Percentiles rank a stretch among this genome's conserved stretches.
These are phyloP conservation scores for Melastoma malabathricum DNA, from an alignment of 345 rosid species.

Conservation along the genomic window DNA sequence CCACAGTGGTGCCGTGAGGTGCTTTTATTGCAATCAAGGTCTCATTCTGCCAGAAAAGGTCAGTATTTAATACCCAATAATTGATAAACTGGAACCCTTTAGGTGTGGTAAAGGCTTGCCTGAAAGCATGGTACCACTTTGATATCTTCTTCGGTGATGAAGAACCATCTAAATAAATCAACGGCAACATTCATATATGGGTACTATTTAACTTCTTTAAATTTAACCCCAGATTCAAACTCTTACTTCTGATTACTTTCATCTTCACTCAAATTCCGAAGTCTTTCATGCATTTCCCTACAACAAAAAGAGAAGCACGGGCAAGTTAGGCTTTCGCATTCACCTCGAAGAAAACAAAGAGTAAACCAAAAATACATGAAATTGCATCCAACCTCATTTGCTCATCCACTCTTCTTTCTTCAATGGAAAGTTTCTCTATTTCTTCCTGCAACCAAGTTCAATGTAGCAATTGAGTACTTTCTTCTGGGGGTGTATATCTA, in stretches of 20 bases:
- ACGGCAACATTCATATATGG: conserved; percentile 10
- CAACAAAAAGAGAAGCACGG: conserved; percentile 19
- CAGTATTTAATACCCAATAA: too few species aligned
- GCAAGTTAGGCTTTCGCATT: conserved; percentile 13
- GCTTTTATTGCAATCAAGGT: conserved; percentile 94
- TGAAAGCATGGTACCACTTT: conserved; percentile 63
- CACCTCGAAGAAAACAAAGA: conserved; percentile 10
- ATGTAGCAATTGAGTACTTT: not conserved
- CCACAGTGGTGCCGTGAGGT: conserved; percentile 93
- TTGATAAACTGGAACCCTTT: not conserved
- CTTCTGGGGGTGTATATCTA: not conserved
- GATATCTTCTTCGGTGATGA: conserved; percentile 82
- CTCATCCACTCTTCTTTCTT: conserved; percentile 62
- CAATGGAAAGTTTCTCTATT: conserved; percentile 49
- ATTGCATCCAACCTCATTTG: conserved; percentile 52
- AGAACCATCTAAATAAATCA: conserved; percentile 67
- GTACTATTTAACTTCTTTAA: not conserved
- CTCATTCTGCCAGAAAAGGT: conserved; percentile 49
- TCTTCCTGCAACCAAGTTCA: conserved; percentile 44
- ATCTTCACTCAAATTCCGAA: conserved; percentile 69
- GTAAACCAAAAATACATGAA: conserved; percentile 10
- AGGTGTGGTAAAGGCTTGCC: conserved; percentile 19
- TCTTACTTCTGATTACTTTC: conserved; percentile 65
- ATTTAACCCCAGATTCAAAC: not conserved
- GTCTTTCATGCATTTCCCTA: conserved; percentile 73